Evolutionary conservation across 345 rosid species (phyloP), one percentile per base, ranked within the genome.

Genomic region (Turnera subulata): DNA sequence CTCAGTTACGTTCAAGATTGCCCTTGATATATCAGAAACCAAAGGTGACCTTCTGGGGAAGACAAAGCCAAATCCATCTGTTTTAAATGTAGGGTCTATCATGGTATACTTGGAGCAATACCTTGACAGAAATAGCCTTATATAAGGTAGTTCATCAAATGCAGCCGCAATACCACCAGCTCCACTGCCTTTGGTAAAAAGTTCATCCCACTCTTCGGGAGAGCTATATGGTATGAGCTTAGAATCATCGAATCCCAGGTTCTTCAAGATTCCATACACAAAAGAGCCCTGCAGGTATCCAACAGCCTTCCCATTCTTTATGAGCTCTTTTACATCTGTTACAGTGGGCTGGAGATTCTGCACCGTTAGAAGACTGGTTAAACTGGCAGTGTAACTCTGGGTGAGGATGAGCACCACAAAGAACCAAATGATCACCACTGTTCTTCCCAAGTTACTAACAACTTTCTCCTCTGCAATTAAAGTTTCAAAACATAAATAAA

Each of bases 331-430:
- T 15, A 83, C 62, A 29, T 74, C 76, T 0, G 72, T 74, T 17
- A 68, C 59, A 0, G 77, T 68, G 0, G 97, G 97, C 18, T 63
- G 18, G 2, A 82, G 65, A 21, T 73, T 69, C 0, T 83, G 76
- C 2, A 83, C 73, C 0, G 88, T 83, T 2, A 90, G 50, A 5
- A 77, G 65, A 0, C 91, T 80, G 0, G 85, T 60, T 13, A 86
- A 74, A 55, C 76, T 82, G 11, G 90, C 92, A 0, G 90, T 78
- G 65, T 85, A 88, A 19, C 89, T 79, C 42, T 83, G 86, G 0
- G 77, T 75, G 16, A 88, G 62, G 20, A 85, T 73, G 0, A 88
- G 86, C 2, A 83, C 91, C 1, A 80, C 66, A 11, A 85, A 83
- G 15, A 69, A 81, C 86, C 91, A 89, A 40, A 80, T 56, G 50